Conservation (phyloP, 805 yeast species). For the Candida easanensis region DNA sequence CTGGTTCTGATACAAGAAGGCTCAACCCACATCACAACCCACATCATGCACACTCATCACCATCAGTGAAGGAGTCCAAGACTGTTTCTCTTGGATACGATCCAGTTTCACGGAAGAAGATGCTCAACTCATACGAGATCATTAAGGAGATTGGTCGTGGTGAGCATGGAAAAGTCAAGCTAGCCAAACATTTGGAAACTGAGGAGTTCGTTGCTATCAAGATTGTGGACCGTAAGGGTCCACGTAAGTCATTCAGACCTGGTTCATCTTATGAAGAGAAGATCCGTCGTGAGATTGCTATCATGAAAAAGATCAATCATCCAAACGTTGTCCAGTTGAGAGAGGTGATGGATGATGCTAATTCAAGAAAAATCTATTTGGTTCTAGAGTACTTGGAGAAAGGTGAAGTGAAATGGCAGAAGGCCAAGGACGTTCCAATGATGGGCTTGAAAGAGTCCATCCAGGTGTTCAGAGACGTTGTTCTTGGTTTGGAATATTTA, state of each 20-base stretch:
- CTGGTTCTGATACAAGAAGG: conserved; percentile 13
- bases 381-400: conserved; percentile 86
- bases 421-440: conserved; percentile 56
- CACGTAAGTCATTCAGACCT: conserved; percentile 38
- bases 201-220: conserved; percentile 84
- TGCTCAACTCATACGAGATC: conserved; percentile 87
- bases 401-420: conserved; percentile 89
- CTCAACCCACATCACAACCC: conserved; percentile 26
- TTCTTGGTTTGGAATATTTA: conserved; percentile 83
- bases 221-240: conserved; percentile 74
- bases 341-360: conserved; percentile 85
- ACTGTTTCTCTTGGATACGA: conserved; percentile 82
- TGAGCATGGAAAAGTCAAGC: conserved; percentile 97
- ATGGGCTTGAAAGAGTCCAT: conserved; percentile 66
- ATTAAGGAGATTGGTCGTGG: conserved; percentile 87
- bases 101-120: conserved; percentile 77
- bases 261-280: conserved; percentile 60
- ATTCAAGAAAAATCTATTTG: conserved; percentile 80
- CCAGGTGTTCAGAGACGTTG: conserved; percentile 75
- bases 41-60: conserved; percentile 27
- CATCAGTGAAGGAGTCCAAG: conserved; percentile 76
- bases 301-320: conserved; percentile 88
- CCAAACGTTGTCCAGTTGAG: conserved; percentile 86
- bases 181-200: conserved; percentile 71
- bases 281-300: conserved; percentile 84